These are phyloP conservation scores for Citrus inodora DNA, from an alignment of 345 rosid species.

Conservation along the genomic window DNA sequence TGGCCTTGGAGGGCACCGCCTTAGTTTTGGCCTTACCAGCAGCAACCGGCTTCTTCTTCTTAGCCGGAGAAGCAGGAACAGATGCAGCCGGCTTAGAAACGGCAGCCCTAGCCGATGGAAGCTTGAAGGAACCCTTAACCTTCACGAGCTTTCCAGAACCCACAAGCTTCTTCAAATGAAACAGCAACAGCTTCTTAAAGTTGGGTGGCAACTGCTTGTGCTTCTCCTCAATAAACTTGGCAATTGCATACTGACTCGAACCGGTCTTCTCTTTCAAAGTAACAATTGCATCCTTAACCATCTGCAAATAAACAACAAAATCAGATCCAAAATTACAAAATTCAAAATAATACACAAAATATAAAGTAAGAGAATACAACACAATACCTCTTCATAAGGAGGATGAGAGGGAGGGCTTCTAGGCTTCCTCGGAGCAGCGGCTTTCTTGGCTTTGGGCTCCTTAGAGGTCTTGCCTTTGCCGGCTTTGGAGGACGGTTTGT, in stretches of 20 bases:
- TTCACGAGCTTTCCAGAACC: slow-evolving; percentile 60
- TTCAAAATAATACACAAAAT: background rate
- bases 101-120: slow-evolving; percentile 41
- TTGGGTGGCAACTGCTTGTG: slow-evolving; percentile 57
- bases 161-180: slow-evolving; percentile 67
- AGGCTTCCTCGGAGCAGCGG: slow-evolving; percentile 42
- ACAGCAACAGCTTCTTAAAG: slow-evolving; percentile 64
- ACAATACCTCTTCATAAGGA: slow-evolving; percentile 61
- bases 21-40: slow-evolving; percentile 39
- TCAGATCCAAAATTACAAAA: slow-evolving; percentile 19
- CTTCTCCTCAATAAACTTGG: slow-evolving; percentile 77
- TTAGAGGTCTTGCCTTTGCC: slow-evolving; percentile 43
- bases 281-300: slow-evolving; percentile 69
- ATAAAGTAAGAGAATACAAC: background rate
- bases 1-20: slow-evolving; percentile 35
- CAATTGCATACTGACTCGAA: slow-evolving; percentile 84
- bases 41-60: slow-evolving; percentile 35
- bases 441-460: slow-evolving; percentile 48
- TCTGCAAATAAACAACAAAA: slow-evolving; percentile 32
- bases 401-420: slow-evolving; percentile 48
- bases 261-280: slow-evolving; percentile 81
- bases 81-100: slow-evolving; percentile 27
- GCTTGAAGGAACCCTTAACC: slow-evolving; percentile 71
- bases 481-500: slow-evolving; percentile 33
- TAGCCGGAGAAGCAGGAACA: slow-evolving; percentile 24